Conservation (phyloP, 495 filamentous ascomycete genomes). For the Annulohypoxylon maeteangense region DNA sequence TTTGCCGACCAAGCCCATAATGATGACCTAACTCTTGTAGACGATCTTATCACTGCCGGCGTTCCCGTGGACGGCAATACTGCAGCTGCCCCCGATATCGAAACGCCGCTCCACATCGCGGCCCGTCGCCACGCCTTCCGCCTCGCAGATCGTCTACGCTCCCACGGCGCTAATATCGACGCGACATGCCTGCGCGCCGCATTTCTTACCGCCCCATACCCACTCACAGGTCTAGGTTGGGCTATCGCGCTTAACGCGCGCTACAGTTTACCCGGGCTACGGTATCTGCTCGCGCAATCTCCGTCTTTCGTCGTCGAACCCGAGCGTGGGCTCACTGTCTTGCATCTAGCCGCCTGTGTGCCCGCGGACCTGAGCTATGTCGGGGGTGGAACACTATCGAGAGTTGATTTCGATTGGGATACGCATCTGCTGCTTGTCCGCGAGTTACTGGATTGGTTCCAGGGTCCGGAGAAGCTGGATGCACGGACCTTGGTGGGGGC, state of each 20-base stretch:
- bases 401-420: neutral
- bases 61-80: neutral
- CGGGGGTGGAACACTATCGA: neutral
- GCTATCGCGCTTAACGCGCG: neutral
- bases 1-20: neutral
- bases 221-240: neutral
- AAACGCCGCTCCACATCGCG: neutral
- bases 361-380: neutral
- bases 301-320: neutral
- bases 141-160: neutral
- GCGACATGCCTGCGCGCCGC: neutral
- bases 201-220: neutral
- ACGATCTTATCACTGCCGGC: neutral
- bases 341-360: neutral
- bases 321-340: neutral
- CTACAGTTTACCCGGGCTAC: neutral
- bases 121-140: neutral
- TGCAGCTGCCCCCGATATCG: neutral
- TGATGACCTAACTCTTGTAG: neutral
- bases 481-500: neutral
- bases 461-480: neutral
- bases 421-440: neutral
- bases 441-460: neutral
- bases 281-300: neutral
- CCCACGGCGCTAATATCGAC: neutral